Conservation (phyloP, 306 rosid species). For the Quercus cerris region DNA sequence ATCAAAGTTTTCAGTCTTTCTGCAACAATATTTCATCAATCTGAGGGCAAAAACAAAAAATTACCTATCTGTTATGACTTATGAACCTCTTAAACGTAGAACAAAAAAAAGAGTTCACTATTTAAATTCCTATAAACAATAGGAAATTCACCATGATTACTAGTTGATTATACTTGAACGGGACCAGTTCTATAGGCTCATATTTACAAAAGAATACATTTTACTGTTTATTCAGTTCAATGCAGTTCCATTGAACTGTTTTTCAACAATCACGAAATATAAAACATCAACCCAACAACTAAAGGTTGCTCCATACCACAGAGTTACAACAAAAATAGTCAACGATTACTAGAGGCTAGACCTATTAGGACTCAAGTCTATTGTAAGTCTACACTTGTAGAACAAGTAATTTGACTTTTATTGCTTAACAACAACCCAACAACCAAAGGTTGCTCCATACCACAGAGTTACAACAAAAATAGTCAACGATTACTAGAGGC, state of each 20-base stretch:
- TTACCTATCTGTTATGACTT: not conserved
- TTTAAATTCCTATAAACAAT: not conserved
- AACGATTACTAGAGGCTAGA: too few species aligned
- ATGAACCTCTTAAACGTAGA: not conserved
- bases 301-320: too few species aligned
- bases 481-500: too few species aligned
- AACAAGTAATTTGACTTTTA: too few species aligned
- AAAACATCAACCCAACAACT: not conserved
- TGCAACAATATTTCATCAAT: conserved; percentile 44
- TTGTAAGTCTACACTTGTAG: too few species aligned
- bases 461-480: too few species aligned
- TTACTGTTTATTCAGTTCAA: not conserved
- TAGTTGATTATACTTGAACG: not conserved
- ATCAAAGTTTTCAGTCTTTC: conserved; percentile 54
- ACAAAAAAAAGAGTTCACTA: not conserved
- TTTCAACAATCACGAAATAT: not conserved
- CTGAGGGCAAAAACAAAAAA: conserved; percentile 4
- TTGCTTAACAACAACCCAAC: not conserved
- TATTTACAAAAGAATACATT: too few species aligned
- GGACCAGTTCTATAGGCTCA: too few species aligned
- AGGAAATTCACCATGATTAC: not conserved
- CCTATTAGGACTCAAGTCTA: too few species aligned
- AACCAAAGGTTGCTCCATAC: too few species aligned
- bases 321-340: too few species aligned
- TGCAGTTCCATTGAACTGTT: not conserved